These are phyloP conservation scores for Aureobasidium uvarum DNA, from an alignment of 2,329 filamentous ascomycete species.

Conservation along the genomic window DNA sequence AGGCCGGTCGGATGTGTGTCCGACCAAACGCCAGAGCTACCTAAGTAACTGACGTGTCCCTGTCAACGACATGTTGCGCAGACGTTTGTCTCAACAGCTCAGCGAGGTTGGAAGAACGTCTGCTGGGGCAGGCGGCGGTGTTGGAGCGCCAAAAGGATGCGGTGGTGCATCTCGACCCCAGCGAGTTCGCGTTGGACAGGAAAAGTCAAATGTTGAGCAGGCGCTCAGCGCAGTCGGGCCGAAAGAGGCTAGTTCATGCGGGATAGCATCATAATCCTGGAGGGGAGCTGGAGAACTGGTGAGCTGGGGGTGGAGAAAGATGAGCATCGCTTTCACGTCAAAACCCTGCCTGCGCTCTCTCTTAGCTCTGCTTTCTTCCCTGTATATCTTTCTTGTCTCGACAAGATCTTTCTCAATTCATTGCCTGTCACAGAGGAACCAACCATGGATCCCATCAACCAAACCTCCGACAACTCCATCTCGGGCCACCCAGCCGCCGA, in stretches of 20 bases:
- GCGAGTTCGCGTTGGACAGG: neutral
- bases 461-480: slow-evolving; percentile 48
- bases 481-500: slow-evolving; percentile 48
- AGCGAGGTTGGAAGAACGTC: neutral
- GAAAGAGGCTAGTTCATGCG: slow-evolving; percentile 25
- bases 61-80: neutral
- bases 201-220: slow-evolving; percentile 17
- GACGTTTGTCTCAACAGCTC: neutral
- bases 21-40: neutral
- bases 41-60: neutral
- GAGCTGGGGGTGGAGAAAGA: slow-evolving; percentile 10
- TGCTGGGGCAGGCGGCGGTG: neutral
- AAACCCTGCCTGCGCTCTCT: slow-evolving; percentile 17
- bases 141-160: slow-evolving; percentile 3
- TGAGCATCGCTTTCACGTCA: slow-evolving; percentile 3
- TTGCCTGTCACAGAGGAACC: neutral
- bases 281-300: slow-evolving; percentile 20
- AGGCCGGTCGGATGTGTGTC: slow-evolving; percentile 1
- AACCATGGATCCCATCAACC: slow-evolving; percentile 44
- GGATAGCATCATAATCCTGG: slow-evolving; percentile 25
- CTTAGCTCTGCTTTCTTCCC: neutral
- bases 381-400: neutral
- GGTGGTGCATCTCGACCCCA: neutral
- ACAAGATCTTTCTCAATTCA: slow-evolving; percentile 12
- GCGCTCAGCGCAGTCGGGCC: slow-evolving; percentile 1